These are phyloP conservation scores for Metschnikowia proteae DNA, from an alignment of 805 yeast genomes.

Conservation along the genomic window DNA sequence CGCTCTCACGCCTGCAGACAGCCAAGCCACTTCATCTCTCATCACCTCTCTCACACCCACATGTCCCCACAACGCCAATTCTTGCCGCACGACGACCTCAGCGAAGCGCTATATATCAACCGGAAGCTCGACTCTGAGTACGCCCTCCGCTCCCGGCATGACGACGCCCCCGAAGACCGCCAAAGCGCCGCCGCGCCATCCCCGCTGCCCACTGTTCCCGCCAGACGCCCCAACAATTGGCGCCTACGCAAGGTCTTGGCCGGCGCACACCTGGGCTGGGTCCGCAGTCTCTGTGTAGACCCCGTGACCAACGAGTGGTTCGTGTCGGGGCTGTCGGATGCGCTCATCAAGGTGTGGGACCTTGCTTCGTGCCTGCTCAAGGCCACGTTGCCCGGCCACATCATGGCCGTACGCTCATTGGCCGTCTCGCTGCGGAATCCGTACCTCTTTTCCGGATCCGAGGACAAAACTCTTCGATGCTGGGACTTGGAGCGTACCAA, in stretches of 20 bases:
- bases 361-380: conserved; percentile 64
- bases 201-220: neutral
- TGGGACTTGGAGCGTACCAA: conserved; percentile 93
- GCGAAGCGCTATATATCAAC: conserved; percentile 31
- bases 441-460: conserved; percentile 86
- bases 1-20: neutral
- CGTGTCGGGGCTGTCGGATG: conserved; percentile 86
- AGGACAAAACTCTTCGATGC: conserved; percentile 87
- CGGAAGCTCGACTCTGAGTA: conserved; percentile 26
- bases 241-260: conserved; percentile 65
- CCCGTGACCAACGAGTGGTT: conserved; percentile 83
- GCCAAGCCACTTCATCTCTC: neutral
- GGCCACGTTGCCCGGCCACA: conserved; percentile 83
- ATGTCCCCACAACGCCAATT: conserved; percentile 11
- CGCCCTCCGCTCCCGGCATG: neutral
- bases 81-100: conserved; percentile 29
- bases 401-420: conserved; percentile 80
- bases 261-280: conserved; percentile 91
- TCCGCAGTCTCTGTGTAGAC: conserved; percentile 74
- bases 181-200: neutral
- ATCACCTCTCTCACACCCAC: neutral
- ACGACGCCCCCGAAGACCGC: neutral
- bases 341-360: conserved; percentile 91
- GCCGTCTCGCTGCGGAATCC: conserved; percentile 75
- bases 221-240: conserved; percentile 42